Evolutionary conservation across 208 protist genomes (phyloP).

Genomic region (Leishmania braziliensis): DNA sequence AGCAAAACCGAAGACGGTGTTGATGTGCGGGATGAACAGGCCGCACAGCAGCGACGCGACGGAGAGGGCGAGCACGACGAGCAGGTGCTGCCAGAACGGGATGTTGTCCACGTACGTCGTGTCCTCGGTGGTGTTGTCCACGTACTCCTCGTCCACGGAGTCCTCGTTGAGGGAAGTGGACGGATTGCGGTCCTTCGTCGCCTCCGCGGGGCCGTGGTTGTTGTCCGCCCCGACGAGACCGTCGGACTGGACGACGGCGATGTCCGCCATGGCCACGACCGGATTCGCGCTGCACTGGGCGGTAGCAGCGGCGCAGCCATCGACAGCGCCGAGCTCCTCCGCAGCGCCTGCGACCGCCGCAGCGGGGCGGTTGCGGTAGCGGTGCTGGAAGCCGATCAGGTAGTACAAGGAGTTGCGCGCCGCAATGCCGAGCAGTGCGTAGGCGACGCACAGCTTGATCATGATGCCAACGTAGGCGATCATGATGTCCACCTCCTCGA

Average conservation of each 20-base stretch:
- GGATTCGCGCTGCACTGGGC: neutral
- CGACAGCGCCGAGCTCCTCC: neutral
- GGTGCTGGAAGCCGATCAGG: conserved; percentile 41
- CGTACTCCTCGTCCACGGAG: neutral
- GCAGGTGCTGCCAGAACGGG: conserved; percentile 42
- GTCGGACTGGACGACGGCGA: neutral
- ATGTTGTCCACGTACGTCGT: conserved; percentile 52
- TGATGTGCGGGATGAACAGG: conserved; percentile 76
- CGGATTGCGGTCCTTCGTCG: neutral
- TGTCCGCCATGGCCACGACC: neutral
- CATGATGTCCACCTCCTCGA: conserved; percentile 42
- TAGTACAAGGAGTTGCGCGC: conserved; percentile 65
- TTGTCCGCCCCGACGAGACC: neutral
- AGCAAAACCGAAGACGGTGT: conserved; percentile 60
- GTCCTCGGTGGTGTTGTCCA: conserved; percentile 16
- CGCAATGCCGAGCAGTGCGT: conserved; percentile 44
- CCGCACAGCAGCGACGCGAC: conserved; percentile 50
- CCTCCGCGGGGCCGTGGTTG: neutral
- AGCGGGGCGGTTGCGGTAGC: conserved; percentile 31
- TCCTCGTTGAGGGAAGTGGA: neutral
- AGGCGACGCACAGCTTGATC: conserved; percentile 63
- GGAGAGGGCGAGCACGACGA: conserved; percentile 33
- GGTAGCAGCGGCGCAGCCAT: neutral
- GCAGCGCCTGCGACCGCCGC: neutral
- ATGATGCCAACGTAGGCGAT: conserved; percentile 56